Base-by-base conservation (phyloP, 805 yeast species). In the Metschnikowia shivogae region DNA sequence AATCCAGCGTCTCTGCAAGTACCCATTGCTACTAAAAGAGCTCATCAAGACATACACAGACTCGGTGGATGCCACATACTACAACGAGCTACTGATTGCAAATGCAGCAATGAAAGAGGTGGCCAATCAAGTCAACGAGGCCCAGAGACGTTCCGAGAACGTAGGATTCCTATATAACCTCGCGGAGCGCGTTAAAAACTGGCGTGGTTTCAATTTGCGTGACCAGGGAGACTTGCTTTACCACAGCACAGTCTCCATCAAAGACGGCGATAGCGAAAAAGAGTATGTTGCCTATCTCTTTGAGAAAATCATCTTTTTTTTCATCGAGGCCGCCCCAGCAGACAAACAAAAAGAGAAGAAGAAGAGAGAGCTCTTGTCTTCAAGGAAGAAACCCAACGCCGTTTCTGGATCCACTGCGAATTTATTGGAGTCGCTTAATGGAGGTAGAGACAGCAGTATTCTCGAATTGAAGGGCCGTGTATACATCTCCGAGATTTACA, bases 1-100 rank as follows among this genome's bases (percentile, higher is more conserved):
- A 0, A 88, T 93, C 32, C 99, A 93, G 70, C 78, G 99, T 52
- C 75, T 93, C n/a, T 88, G 97, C 73, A 88, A 90, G 62, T 93
- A 93, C 64, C 99, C 98, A 1, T 68, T 93, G 42, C 72, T 93
- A 39, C 67, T 93, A 42, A 81, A 78, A 56, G 93, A 88, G 59
- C 72, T 93, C 43, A 62, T 87, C 41, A 89, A 88, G 60, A 62
- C 73, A 40, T 78, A 89, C 9, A 46, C 60, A 2, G 61, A 66
- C 9, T 54, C 62, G 48, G 31, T 47, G 8, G 54, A 52, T 35
- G 48, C 57, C 12, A 39, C 52, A 2, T 45, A 46, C 44, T 81
- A 79, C 56, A 78, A 75, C 48, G 98, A 92, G 61, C 70, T 92
- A 27, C 69, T 77, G 24, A 63, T 76, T 44, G 97, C 97, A 2